These are phyloP conservation scores for Hymenoscyphus occultus DNA, from an alignment of 2,329 filamentous ascomycete genomes.

Conservation along the genomic window DNA sequence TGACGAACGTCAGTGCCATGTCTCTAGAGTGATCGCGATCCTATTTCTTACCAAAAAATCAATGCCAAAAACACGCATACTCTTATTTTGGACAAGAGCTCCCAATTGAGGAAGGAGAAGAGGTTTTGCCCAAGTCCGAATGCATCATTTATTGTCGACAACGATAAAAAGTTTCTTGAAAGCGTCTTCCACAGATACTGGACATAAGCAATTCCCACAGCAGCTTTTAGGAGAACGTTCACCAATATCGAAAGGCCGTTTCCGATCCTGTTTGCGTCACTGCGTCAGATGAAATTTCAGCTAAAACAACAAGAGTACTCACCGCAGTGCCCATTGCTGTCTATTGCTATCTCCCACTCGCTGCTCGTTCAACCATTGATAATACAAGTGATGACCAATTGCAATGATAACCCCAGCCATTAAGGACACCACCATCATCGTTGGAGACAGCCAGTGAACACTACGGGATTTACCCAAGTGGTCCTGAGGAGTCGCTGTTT, in stretches of 20 bases:
- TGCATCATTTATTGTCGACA: background rate
- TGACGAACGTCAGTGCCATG: background rate
- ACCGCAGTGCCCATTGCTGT: slow-evolving; percentile 1
- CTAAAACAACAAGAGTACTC: background rate
- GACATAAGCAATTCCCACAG: background rate
- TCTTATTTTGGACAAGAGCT: background rate
- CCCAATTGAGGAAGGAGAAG: slow-evolving; percentile 5
- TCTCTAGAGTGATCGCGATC: no score
- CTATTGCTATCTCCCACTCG: background rate
- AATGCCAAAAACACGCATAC: no score
- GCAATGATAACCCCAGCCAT: background rate
- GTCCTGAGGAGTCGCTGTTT: no score
- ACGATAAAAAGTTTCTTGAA: background rate
- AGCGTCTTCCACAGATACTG: slow-evolving; percentile 3
- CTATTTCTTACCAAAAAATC: no score
- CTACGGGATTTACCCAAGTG: no score
- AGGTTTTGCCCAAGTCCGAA: background rate
- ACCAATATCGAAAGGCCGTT: slow-evolving; percentile 4
- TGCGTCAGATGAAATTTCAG: background rate
- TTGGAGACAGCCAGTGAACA: no score
- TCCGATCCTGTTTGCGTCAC: background rate
- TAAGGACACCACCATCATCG: background rate
- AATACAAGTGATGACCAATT: background rate
- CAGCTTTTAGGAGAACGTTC: background rate
- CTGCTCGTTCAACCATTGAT: background rate